A percentile compares a stretch with the other conserved stretches of the same genome.
Conservation (phyloP, 78 protist species). For the Monocercomonoides exilis region DNA sequence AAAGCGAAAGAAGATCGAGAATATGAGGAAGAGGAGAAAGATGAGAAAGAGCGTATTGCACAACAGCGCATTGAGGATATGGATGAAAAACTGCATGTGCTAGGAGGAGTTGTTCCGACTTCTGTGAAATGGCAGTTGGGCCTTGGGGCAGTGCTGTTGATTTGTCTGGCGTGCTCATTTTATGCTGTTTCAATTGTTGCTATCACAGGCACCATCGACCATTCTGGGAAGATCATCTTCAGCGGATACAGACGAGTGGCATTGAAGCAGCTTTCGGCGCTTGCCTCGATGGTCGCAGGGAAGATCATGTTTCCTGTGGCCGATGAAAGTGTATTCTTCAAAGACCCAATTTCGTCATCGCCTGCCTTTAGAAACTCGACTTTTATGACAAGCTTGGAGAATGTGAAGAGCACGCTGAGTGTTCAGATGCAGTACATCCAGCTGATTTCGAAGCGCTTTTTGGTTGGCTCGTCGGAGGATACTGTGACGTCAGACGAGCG, state of each 20-base stretch:
- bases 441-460: neutral
- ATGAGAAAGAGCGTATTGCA: too few relatives aligned
- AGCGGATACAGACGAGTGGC: neutral
- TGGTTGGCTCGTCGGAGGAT: neutral
- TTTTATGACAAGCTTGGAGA: neutral
- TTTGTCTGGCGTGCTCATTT: neutral
- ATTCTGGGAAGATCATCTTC: neutral
- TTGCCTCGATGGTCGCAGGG: neutral
- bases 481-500: neutral
- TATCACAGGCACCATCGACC: neutral
- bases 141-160: neutral
- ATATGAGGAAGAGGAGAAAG: too few relatives aligned
- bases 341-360: neutral
- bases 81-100: neutral
- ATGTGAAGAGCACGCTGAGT: neutral
- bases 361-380: neutral
- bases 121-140: neutral
- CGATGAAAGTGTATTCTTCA: neutral
- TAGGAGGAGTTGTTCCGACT: neutral
- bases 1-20: too few relatives aligned
- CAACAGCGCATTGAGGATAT: too few relatives aligned
- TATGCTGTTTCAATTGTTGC: neutral
- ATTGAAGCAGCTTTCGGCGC: neutral
- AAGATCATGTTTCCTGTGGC: neutral
- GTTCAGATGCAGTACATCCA: neutral